Percentiles rank a stretch among this genome's conserved stretches.
Evolutionary conservation across 2,329 filamentous ascomycete genomes (phyloP).

Genomic region (Tolypocladium inflatum): DNA sequence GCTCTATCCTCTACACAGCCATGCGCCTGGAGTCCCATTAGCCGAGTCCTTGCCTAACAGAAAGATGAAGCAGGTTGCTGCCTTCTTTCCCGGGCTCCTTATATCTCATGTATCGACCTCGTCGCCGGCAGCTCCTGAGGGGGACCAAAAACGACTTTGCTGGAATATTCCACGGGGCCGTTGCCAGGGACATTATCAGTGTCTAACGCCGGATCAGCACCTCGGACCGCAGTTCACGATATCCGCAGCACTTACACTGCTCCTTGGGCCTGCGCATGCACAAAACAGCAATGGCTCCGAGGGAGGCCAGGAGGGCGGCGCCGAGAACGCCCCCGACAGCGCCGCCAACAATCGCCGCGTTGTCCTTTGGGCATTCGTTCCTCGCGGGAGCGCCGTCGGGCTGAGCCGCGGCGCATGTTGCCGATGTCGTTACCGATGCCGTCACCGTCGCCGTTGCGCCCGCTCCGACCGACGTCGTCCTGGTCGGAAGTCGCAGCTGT

Average conservation of each 20-base stretch:
- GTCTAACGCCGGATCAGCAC: background rate
- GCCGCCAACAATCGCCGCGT: conserved; percentile 10
- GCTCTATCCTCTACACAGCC: too few species aligned
- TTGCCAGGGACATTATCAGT: background rate
- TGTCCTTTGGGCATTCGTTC: conserved; percentile 10
- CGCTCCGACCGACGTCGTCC: background rate
- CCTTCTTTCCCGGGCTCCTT: background rate
- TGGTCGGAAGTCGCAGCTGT: background rate
- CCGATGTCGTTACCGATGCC: background rate
- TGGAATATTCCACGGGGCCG: background rate
- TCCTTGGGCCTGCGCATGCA: conserved; percentile 1
- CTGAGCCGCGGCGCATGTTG: background rate
- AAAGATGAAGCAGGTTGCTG: background rate
- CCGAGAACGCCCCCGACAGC: conserved; percentile 11
- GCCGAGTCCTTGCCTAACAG: background rate
- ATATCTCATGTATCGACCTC: background rate
- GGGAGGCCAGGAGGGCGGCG: conserved; percentile 11
- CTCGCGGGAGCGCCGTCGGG: background rate
- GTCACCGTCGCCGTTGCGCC: background rate
- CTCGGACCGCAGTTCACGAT: background rate
- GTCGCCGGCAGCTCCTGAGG: background rate
- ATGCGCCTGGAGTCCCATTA: background rate
- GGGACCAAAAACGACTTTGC: background rate
- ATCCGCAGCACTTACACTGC: background rate
- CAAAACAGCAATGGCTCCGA: conserved; percentile 9